Evolutionary conservation across 2,329 filamentous ascomycete species (phyloP), one percentile per base, ranked within the genome.

Genomic region (Penicillium sp.): DNA sequence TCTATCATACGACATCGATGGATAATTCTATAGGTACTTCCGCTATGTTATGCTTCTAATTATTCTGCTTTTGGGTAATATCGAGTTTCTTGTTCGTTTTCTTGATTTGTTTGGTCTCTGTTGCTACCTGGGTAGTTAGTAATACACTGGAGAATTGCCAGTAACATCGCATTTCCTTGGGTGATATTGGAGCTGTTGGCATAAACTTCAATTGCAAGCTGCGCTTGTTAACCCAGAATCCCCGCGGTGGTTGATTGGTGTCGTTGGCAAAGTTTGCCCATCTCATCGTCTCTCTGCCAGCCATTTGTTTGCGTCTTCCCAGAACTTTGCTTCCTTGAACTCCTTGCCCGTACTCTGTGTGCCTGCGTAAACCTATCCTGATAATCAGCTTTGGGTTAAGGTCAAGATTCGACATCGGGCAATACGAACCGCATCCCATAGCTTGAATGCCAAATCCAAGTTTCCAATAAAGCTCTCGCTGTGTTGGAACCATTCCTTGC

Each of bases 381-480:
- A 55, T 36, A 29, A 48, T 66, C 35, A 69, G 63, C 55, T 41
- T 39, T n/a, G 3, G 38, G 19, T 51, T 36, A 29, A n/a, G 38
- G 15, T 51, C 36, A 31, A 21, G 12, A 29, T 41, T 31, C 19
- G 25, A 29, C 4, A 23, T 15, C 49, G 6, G 17, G 42, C 25
- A 43, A 27, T 15, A 80, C 82, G 75, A 75, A 86, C 83, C 57
- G 86, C 85, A 77, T 86, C 85, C 85, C 85, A 89, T 29, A 89
- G 73, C 57, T 80, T 80, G 71, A 86, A 88, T 3, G 84, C 85
- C 58, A 79, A 80, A 52, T 83, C 75, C 52, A 89, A 73, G 70
- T 88, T 86, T 17, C 75, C 81, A 21, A 77, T 74, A 61, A 87
- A 82, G 69, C 86, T 81, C 23, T 81, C 73, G 45, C 82, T 84